phyloP scores from a whole-genome alignment of 495 filamentous ascomycete genomes.

The Daldinia childiae region DNA sequence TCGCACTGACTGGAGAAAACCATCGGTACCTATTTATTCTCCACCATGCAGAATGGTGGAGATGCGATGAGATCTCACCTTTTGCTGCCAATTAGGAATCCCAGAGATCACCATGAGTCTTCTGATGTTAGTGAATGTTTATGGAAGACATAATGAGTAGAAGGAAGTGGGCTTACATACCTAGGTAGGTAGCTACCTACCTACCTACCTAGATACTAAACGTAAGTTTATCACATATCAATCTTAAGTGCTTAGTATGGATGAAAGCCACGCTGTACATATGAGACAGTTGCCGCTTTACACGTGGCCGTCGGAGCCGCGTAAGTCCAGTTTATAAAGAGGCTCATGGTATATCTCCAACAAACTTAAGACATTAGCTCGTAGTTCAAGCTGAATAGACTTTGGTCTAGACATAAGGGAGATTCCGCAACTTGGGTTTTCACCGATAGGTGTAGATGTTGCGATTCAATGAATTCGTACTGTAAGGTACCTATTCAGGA shows the following conservation, averaged over 20 bases:
- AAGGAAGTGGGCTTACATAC: background rate
- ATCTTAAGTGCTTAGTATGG: background rate
- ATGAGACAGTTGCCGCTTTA: constrained; percentile 21
- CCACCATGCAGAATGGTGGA: background rate
- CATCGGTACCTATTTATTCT: background rate
- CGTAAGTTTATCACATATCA: background rate
- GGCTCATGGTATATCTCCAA: background rate
- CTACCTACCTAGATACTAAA: background rate
- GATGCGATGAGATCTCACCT: background rate
- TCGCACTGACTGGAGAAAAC: background rate
- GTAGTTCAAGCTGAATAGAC: constrained; percentile 11
- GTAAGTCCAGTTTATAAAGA: background rate
- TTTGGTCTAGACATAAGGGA: background rate
- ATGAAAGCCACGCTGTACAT: background rate
- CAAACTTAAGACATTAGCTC: constrained; percentile 1
- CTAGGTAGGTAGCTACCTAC: background rate
- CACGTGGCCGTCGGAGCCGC: constrained; percentile 28
- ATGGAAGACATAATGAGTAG: background rate
- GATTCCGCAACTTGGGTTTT: background rate
- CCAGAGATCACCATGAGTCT: background rate
- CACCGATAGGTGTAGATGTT: background rate
- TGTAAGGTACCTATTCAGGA: background rate
- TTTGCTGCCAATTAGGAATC: background rate
- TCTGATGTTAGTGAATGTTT: background rate
- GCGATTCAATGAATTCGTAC: background rate